phyloP scores from a whole-genome alignment of 352 stramenopile species.

The Phytophthora kernoviae region DNA sequence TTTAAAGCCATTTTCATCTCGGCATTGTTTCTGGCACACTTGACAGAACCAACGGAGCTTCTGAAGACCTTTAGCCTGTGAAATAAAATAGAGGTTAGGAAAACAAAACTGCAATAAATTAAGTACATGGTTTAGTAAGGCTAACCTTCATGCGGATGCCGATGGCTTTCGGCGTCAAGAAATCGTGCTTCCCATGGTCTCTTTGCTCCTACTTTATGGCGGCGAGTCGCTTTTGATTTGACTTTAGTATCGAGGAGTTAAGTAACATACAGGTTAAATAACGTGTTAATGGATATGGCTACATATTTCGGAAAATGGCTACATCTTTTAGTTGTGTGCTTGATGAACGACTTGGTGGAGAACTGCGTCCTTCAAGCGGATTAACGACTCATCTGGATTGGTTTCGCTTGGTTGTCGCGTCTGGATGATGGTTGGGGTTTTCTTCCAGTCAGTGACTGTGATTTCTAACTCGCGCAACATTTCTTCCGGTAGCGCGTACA shows the following conservation, averaged over 20 bases:
- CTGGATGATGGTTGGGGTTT: constrained; percentile 25
- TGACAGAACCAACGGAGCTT: constrained; percentile 99
- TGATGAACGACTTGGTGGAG: constrained; percentile 10
- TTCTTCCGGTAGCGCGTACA: constrained; percentile 60
- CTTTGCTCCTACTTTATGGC: not conserved
- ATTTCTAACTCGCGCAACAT: constrained; percentile 65
- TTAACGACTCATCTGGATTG: constrained; percentile 18
- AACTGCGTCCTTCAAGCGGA: constrained; percentile 38
- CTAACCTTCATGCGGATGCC: constrained; percentile 86
- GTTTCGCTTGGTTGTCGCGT: constrained; percentile 8
- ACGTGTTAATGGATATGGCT: too few species aligned
- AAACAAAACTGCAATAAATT: not conserved
- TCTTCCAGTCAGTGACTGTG: constrained; percentile 37
- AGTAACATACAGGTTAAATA: too few species aligned
- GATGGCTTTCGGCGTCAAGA: constrained; percentile 87
- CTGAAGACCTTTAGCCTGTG: constrained; percentile 93
- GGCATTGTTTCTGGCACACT: constrained; percentile 99
- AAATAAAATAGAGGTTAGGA: too few species aligned
- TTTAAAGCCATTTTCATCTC: constrained; percentile 99
- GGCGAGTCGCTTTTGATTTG: not conserved
- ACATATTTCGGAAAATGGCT: constrained; percentile 1
- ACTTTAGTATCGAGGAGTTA: too few species aligned
- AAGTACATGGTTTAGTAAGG: not conserved
- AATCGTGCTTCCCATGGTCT: constrained; percentile 83
- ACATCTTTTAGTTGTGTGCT: not conserved